A percentile compares a stretch with the other conserved stretches of the same genome.
phyloP scores from a whole-genome alignment of 345 rosid species.

The Erucastrum elatum region DNA sequence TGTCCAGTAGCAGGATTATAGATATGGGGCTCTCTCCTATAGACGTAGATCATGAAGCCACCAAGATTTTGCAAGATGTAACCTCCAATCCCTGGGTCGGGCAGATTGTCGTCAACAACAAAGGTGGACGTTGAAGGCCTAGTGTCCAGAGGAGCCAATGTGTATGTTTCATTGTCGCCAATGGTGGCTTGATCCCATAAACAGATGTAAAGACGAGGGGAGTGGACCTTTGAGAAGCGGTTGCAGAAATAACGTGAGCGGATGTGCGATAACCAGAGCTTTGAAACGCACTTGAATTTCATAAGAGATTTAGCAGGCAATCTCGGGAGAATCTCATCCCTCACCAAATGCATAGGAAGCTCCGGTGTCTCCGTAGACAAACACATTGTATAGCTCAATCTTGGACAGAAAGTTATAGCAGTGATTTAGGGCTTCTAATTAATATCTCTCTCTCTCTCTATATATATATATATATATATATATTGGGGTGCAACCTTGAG shows the following conservation, averaged over 20 bases:
- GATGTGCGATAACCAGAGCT: not conserved
- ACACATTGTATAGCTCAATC: not conserved
- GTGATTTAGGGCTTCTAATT: not conserved
- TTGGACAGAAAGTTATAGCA: not conserved
- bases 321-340: not conserved
- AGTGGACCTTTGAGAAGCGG: not conserved
- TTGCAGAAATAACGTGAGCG: not conserved
- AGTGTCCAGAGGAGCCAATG: not conserved
- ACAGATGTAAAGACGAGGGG: not conserved
- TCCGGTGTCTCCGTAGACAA: not conserved
- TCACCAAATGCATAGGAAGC: not conserved
- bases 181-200: not conserved
- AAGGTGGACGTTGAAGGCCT: not conserved
- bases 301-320: not conserved
- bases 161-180: not conserved
- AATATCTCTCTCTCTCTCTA: too few species aligned
- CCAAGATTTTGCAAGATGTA: not conserved
- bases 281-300: not conserved
- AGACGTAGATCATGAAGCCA: not conserved
- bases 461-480: too few species aligned
- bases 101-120: not conserved
- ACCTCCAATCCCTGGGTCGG: not conserved
- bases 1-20: not conserved
- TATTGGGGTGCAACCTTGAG: not conserved
- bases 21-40: not conserved